Evolutionary conservation across 768 basidiomycete species (phyloP).

Genomic region (Pholiota conissans): DNA sequence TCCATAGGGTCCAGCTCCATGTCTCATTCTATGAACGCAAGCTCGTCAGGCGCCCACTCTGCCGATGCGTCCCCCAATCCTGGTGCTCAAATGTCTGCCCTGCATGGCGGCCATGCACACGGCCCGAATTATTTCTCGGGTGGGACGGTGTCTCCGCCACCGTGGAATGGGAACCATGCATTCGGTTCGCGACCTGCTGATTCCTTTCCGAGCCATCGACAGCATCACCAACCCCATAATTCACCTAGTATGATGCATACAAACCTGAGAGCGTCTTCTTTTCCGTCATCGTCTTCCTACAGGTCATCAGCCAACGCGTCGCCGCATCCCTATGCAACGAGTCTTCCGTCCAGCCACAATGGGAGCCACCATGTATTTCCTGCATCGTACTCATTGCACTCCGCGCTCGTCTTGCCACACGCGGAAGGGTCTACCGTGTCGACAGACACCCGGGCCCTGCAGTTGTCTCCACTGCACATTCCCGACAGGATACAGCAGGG

Average conservation of each 20-base stretch:
- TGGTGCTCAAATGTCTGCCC: background rate
- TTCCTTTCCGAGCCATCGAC: background rate
- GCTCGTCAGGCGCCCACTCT: background rate
- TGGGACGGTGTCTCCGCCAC: background rate
- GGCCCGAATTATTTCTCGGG: background rate
- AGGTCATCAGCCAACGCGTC: background rate
- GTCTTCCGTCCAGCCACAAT: background rate
- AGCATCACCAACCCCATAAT: background rate
- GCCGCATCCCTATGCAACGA: background rate
- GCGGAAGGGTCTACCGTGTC: background rate
- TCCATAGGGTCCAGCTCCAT: background rate
- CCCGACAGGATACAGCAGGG: slow-evolving; percentile 4
- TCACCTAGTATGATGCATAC: background rate
- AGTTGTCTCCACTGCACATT: slow-evolving; percentile 10
- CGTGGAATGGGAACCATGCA: background rate
- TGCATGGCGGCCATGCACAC: background rate
- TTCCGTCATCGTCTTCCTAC: background rate
- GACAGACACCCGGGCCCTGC: background rate
- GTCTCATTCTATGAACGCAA: background rate
- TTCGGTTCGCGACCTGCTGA: background rate
- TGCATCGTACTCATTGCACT: slow-evolving; percentile 5
- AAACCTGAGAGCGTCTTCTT: background rate
- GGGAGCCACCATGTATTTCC: slow-evolving; percentile 2
- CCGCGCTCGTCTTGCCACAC: background rate
- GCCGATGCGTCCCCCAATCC: background rate